Conservation (phyloP, 148 eudicot species). For the Fagopyrum homotropicum region DNA sequence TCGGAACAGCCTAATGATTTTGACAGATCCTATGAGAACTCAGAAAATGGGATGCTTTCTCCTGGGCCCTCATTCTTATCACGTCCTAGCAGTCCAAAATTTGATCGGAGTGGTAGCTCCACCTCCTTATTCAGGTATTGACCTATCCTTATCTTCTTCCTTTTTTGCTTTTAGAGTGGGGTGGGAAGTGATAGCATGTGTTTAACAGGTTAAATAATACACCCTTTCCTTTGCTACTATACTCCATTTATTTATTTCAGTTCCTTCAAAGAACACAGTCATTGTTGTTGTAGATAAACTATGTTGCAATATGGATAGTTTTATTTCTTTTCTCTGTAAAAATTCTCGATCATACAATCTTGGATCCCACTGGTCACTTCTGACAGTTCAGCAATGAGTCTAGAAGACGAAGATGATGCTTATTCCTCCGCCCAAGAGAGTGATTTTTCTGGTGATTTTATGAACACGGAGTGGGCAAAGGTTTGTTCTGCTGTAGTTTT, state of each 20-base stretch:
- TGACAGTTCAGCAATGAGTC: conserved; percentile 72
- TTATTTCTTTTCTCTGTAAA: neutral
- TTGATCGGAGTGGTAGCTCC: conserved; percentile 37
- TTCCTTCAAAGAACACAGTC: neutral
- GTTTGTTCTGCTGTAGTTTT: neutral
- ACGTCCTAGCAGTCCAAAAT: conserved; percentile 1
- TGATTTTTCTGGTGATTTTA: conserved; percentile 48
- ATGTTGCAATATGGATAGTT: neutral
- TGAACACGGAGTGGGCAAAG: conserved; percentile 66
- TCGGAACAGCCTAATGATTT: conserved; percentile 27
- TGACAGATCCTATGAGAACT: conserved; percentile 18
- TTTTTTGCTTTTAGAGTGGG: neutral
- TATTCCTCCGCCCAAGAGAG: conserved; percentile 38
- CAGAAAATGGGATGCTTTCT: conserved; percentile 7
- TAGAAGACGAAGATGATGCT: conserved; percentile 47
- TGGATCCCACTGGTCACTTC: conserved; percentile 9
- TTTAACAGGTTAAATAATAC: neutral
- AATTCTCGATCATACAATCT: conserved; percentile 2
- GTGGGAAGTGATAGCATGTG: neutral
- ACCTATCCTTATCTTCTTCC: neutral
- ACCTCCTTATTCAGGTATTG: conserved; percentile 33
- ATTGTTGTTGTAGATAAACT: neutral
- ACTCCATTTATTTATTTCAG: neutral
- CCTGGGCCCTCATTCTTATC: conserved; percentile 4
- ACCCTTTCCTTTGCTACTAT: neutral